Conservation (phyloP, 495 filamentous ascomycete genomes). For the Hypomontagnella submonticulosa region DNA sequence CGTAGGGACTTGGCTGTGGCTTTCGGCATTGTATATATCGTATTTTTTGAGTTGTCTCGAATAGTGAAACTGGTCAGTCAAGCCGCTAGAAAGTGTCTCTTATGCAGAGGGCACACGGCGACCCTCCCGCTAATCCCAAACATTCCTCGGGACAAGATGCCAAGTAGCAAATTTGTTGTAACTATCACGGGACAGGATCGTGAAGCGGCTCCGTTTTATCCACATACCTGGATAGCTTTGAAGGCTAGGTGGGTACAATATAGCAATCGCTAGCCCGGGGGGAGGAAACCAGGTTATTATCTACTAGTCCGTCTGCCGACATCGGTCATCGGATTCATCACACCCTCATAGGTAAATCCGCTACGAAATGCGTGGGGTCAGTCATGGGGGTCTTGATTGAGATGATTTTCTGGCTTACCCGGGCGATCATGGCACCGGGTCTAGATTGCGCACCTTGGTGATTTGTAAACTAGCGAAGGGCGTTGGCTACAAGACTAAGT, state of each 20-base stretch:
- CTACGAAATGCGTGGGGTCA: neutral
- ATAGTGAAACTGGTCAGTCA: neutral
- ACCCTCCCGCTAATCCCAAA: too few species aligned
- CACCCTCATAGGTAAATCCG: too few species aligned
- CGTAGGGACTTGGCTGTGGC: neutral
- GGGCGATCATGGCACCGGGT: slow-evolving; percentile 8
- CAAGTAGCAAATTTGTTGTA: slow-evolving; percentile 3
- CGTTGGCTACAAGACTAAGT: too few species aligned
- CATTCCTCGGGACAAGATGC: neutral
- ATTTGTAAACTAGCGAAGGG: neutral
- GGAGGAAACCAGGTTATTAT: slow-evolving; percentile 1
- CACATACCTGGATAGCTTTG: neutral
- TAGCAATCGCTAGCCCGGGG: neutral
- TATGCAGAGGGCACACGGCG: neutral
- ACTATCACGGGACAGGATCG: slow-evolving; percentile 2
- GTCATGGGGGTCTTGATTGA: neutral
- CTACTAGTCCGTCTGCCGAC: slow-evolving; percentile 8
- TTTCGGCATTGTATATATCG: neutral
- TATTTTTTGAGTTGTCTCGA: neutral
- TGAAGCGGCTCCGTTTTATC: slow-evolving; percentile 4
- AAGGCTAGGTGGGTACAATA: slow-evolving; percentile 9
- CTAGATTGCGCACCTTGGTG: neutral
- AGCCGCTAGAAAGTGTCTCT: neutral
- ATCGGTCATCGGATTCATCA: slow-evolving; percentile 5
- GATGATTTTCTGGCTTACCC: neutral